A percentile compares a stretch with the other conserved stretches of the same genome.
Evolutionary conservation across 768 basidiomycete genomes (phyloP).

Genomic region (Mycena galericulata): DNA sequence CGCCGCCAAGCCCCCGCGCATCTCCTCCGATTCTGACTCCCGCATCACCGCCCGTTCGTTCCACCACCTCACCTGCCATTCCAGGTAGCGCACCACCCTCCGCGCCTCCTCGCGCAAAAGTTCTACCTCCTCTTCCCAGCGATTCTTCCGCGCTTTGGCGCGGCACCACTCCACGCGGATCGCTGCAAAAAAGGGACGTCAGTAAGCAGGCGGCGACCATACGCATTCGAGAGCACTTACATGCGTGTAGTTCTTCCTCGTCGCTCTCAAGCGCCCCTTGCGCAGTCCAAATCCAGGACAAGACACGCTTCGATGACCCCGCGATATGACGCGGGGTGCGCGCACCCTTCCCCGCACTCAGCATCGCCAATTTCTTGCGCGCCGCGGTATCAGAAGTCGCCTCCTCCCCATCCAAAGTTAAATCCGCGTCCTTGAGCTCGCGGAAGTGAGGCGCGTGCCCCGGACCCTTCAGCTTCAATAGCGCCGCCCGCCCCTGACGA

Average conservation of each 20-base stretch:
- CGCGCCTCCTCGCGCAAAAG: conserved; percentile 29
- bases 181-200: conserved; percentile 16
- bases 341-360: too few relatives aligned
- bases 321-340: too few relatives aligned
- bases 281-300: not conserved
- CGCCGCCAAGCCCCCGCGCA: not conserved
- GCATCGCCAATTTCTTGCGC: too few relatives aligned
- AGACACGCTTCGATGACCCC: not conserved
- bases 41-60: not conserved
- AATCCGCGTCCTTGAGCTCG: too few relatives aligned
- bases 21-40: not conserved
- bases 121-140: conserved; percentile 29
- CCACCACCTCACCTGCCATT: conserved; percentile 14
- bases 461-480: too few relatives aligned
- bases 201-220: not conserved
- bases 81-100: conserved; percentile 12
- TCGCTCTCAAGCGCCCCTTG: not conserved
- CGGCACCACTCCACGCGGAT: conserved; percentile 32
- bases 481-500: too few relatives aligned
- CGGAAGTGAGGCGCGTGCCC: not conserved
- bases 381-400: too few relatives aligned
- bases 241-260: not conserved
- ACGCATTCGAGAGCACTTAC: not conserved
- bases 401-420: too few relatives aligned
- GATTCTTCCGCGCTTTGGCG: conserved; percentile 4